These are phyloP conservation scores for Fusarium protoensiforme DNA, from an alignment of 2,329 filamentous ascomycete species.

Conservation along the genomic window DNA sequence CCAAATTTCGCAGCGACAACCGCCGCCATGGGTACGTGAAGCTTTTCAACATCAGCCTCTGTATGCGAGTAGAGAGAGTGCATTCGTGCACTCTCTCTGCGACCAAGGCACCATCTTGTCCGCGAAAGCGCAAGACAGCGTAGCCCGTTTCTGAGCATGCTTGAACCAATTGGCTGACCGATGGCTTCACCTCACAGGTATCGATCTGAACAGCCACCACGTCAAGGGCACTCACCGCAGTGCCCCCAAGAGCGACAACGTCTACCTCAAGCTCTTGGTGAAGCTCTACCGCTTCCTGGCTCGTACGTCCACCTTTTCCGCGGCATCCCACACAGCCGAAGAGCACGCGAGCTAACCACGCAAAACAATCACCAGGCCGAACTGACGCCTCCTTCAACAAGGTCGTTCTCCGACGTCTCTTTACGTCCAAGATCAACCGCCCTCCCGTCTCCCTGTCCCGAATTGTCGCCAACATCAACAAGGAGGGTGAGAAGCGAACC, in stretches of 20 bases:
- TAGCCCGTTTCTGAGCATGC: conserved; percentile 67
- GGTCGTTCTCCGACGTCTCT: conserved; percentile 95
- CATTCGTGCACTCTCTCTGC: conserved; percentile 34
- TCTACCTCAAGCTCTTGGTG: conserved; percentile 96
- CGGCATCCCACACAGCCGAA: neutral
- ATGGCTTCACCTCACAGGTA: conserved; percentile 67
- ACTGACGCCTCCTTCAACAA: conserved; percentile 99
- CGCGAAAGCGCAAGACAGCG: conserved; percentile 44
- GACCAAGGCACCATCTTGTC: conserved; percentile 46
- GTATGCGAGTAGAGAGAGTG: conserved; percentile 62
- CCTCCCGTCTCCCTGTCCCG: conserved; percentile 94
- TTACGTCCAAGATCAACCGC: conserved; percentile 99
- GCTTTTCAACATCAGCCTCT: conserved; percentile 52
- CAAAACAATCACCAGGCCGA: conserved; percentile 70
- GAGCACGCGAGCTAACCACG: conserved; percentile 18
- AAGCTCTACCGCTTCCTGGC: conserved; percentile 98
- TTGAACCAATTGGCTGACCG: conserved; percentile 72
- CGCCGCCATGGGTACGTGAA: conserved; percentile 73
- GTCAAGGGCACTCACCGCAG: conserved; percentile 83
- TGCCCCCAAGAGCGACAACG: conserved; percentile 98
- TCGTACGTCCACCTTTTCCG: conserved; percentile 72
- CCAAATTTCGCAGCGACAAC: conserved; percentile 54
- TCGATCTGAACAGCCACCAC: conserved; percentile 78
- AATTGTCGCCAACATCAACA: conserved; percentile 77
- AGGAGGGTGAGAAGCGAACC: conserved; percentile 80